A percentile compares a stretch with the other conserved stretches of the same genome.
These are phyloP conservation scores for Papiliotrema laurentii DNA, from an alignment of 1,284 basidiomycete species.

Conservation along the genomic window DNA sequence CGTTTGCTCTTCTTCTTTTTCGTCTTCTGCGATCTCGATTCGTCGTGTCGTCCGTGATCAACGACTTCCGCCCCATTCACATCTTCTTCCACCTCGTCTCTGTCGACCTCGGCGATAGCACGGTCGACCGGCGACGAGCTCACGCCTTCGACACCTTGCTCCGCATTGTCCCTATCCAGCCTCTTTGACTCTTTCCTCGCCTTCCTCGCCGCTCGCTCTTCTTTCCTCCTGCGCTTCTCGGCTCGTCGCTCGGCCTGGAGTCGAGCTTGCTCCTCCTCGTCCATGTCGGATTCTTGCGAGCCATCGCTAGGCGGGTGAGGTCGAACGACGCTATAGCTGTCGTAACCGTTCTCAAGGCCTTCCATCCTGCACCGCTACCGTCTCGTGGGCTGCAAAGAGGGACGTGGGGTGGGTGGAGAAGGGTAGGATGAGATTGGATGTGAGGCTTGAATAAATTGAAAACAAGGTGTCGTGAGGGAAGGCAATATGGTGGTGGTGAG, in stretches of 20 bases:
- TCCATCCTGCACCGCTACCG: background rate
- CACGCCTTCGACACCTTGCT: background rate
- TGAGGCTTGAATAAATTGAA: background rate
- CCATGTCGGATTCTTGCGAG: background rate
- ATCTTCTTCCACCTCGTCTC: slow-evolving; percentile 1
- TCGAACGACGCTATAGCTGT: background rate
- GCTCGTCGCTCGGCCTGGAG: background rate
- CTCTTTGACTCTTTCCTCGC: background rate
- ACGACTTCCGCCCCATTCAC: slow-evolving; percentile 2
- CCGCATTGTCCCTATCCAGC: background rate
- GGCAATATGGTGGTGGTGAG: background rate
- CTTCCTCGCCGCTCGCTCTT: slow-evolving; percentile 2
- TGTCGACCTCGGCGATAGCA: background rate
- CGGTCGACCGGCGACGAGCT: background rate
- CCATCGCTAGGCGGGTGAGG: background rate
- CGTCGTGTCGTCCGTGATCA: background rate
- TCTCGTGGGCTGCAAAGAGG: background rate
- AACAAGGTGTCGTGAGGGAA: background rate
- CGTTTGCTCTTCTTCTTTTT: slow-evolving; percentile 1
- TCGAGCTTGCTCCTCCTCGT: background rate
- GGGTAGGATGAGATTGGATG: background rate
- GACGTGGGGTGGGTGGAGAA: background rate
- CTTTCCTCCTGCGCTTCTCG: slow-evolving; percentile 4
- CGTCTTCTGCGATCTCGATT: no score
- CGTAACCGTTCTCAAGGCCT: background rate